These are phyloP conservation scores for Sporobolomyces roseus DNA, from an alignment of 768 basidiomycete genomes.

Conservation along the genomic window DNA sequence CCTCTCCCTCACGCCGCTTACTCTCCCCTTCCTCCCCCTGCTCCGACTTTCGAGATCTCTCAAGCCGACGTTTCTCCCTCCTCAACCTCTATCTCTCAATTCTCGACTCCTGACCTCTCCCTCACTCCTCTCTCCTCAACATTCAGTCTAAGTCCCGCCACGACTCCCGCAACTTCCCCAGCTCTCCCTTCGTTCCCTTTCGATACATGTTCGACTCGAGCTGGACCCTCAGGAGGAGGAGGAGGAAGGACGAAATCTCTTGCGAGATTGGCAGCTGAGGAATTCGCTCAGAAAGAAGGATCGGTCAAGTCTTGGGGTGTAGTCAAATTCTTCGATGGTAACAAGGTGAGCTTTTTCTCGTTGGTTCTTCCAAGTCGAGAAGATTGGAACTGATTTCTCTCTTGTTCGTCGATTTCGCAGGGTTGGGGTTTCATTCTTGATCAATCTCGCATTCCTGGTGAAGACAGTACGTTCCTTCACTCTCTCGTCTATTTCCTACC, in stretches of 20 bases:
- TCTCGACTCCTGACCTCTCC: not conserved
- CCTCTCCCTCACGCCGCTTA: not conserved
- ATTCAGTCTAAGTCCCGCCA: not conserved
- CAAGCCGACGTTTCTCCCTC: not conserved
- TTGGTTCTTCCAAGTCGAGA: too few relatives aligned
- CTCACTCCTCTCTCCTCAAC: not conserved
- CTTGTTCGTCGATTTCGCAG: too few relatives aligned
- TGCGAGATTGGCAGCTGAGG: not conserved
- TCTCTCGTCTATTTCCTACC: not conserved
- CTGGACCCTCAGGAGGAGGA: not conserved
- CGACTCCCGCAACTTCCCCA: not conserved
- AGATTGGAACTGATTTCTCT: too few relatives aligned
- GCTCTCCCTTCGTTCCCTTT: not conserved
- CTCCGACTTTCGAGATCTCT: not conserved
- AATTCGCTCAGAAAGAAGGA: not conserved
- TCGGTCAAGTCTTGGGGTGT: conserved; percentile 1
- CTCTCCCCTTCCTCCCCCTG: not conserved
- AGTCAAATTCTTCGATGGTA: conserved; percentile 12
- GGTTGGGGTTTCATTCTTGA: conserved; percentile 14
- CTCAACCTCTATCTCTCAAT: not conserved
- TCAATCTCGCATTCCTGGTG: not conserved
- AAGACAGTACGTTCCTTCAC: not conserved
- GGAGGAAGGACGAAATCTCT: conserved; percentile 3
- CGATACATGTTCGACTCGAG: not conserved
- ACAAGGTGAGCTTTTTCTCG: too few relatives aligned